Evolutionary conservation across 192 early-diverging fungal species (phyloP).

Genomic region (Coemansia reversa): DNA sequence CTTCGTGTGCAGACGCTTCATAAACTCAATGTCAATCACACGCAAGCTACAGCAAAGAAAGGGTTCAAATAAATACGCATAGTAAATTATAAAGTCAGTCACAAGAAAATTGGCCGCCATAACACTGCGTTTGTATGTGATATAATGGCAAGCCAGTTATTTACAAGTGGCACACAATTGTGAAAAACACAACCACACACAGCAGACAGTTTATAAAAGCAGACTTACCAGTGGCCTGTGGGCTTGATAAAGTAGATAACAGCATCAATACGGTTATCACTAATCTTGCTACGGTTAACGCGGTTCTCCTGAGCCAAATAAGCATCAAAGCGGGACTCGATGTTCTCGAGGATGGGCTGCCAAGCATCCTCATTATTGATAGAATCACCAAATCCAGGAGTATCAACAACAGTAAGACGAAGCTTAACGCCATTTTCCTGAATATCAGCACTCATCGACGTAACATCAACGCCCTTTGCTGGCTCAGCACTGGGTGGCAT

Average conservation of each 20-base stretch:
- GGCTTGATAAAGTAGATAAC: constrained; percentile 98
- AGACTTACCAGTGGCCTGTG: constrained; percentile 78
- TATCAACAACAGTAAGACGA: constrained; percentile 93
- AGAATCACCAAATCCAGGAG: constrained; percentile 97
- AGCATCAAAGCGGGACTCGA: constrained; percentile 92
- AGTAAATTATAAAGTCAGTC: neutral
- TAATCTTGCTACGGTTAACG: constrained; percentile 84
- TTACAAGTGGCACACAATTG: constrained; percentile 5
- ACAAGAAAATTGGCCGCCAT: too few relatives aligned
- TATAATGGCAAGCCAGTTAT: neutral
- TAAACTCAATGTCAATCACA: constrained; percentile 93
- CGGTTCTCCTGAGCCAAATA: constrained; percentile 92
- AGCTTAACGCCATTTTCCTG: constrained; percentile 96
- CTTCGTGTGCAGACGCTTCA: constrained; percentile 86
- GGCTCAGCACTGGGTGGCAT: constrained; percentile 64
- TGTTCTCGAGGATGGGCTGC: constrained; percentile 94
- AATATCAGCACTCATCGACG: constrained; percentile 83
- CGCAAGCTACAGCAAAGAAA: constrained; percentile 58
- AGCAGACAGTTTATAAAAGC: constrained; percentile 11
- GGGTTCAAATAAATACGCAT: neutral
- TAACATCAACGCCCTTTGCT: constrained; percentile 74
- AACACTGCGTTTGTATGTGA: neutral
- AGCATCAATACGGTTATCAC: constrained; percentile 91
- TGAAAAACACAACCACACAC: neutral
- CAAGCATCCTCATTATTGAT: constrained; percentile 99